phyloP scores from a whole-genome alignment of 352 stramenopile genomes.

The Blastocystis sp. region DNA sequence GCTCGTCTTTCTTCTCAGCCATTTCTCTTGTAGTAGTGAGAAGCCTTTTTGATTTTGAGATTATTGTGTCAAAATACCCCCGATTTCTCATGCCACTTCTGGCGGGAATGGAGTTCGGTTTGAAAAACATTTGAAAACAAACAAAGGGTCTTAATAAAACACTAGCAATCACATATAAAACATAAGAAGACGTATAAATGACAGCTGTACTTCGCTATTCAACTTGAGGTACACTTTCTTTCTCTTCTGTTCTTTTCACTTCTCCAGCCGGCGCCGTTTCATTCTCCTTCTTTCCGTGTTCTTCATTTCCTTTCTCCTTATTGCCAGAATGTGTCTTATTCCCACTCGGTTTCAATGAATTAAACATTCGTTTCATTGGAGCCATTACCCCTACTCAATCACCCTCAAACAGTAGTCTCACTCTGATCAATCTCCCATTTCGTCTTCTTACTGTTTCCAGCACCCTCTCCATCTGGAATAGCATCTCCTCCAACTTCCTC shows the following conservation, averaged over 20 bases:
- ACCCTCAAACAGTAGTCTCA: neutral
- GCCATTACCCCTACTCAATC: constrained; percentile 47
- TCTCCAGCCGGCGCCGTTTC: neutral
- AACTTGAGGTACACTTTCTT: neutral
- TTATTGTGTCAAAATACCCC: neutral
- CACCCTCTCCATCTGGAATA: neutral
- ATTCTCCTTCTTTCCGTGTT: neutral
- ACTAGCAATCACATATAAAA: neutral
- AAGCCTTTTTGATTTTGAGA: neutral
- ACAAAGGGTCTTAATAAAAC: neutral
- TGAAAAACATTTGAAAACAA: neutral
- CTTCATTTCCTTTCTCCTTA: neutral
- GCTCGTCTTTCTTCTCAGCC: constrained; percentile 37
- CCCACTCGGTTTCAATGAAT: constrained; percentile 29
- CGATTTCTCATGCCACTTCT: neutral
- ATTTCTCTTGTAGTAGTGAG: neutral
- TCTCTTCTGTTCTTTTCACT: neutral
- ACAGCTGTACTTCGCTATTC: neutral
- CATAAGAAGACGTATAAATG: neutral
- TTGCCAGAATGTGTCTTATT: constrained; percentile 4
- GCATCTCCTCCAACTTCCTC: neutral
- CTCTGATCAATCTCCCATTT: constrained; percentile 57
- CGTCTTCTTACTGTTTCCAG: neutral
- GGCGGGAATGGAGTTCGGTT: neutral
- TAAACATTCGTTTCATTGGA: constrained; percentile 50